Conservation (phyloP, 768 basidiomycete species). For the Tylopilus sp. region DNA sequence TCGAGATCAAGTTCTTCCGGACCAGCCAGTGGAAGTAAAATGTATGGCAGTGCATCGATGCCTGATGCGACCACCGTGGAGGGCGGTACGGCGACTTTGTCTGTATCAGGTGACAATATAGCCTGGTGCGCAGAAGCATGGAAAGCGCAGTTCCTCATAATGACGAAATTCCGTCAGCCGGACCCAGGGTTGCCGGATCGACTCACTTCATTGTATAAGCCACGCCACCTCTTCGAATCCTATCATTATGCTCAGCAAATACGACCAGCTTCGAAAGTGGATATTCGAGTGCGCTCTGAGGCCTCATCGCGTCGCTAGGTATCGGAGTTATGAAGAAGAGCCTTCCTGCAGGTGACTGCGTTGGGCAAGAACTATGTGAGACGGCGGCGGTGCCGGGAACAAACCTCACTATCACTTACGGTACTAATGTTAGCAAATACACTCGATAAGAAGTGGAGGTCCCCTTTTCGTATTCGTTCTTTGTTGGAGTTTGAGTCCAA, state of each 20-base stretch:
- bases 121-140: conserved; percentile 64
- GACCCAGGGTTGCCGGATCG: conserved; percentile 1
- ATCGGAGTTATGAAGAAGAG: conserved; percentile 74
- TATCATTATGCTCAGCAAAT: conserved; percentile 89
- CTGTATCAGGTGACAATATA: conserved; percentile 63
- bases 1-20: conserved; percentile 95
- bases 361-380: conserved; percentile 1
- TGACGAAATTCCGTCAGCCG: conserved; percentile 7
- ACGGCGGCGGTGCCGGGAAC: not conserved
- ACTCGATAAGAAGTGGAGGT: conserved; percentile 87
- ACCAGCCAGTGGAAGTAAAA: conserved; percentile 89
- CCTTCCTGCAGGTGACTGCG: conserved; percentile 73
- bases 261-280: conserved; percentile 77
- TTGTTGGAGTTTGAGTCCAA: conserved; percentile 48
- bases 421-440: conserved; percentile 91
- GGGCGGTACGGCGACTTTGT: conserved; percentile 52
- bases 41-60: conserved; percentile 78
- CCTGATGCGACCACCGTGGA: conserved; percentile 63
- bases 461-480: conserved; percentile 62
- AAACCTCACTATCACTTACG: conserved; percentile 42
- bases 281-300: conserved; percentile 57
- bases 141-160: conserved; percentile 74
- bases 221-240: conserved; percentile 84
- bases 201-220: conserved; percentile 82
- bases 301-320: conserved; percentile 45